Base-by-base conservation (phyloP, 73 alveolate genomes). In the Paramecium sonneborni region DNA sequence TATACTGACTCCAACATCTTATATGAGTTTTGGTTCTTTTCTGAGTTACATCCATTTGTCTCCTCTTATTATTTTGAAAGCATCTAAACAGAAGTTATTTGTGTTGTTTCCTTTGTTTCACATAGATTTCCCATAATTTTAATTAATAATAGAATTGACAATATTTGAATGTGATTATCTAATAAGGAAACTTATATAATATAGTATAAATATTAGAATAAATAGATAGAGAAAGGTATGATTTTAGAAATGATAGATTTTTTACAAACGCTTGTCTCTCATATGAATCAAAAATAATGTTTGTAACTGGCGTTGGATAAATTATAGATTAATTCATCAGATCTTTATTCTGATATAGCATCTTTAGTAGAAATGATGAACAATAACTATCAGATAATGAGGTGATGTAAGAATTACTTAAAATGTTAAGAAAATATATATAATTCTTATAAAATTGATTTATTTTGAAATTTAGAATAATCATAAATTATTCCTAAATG, bases 51-150 rank as follows among this genome's bases (percentile, higher is more conserved):
- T 7, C 48, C 44, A 12, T 23, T 62, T 7, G 39, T 62, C 43
- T 30, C 48, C 1, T 62, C 84, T 15, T 30, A 12, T 62, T 62
- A 62, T 30, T 62, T 30, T 43, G 44, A 30, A 23, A 26, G 68
- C 68, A 62, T 62, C 44, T 62, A 62, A 26, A 62, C 84, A 1
- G 84, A 62, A 15, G 48, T 26, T 20, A 32, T 43, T 62, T 62
- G 20, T 12, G 12, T 26, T 62, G 84, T 26, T 62, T 62, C 84
- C 12, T 62, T 62, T 62, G 86, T 38, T 37, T 72, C 86, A 38
- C 86, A 72, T 15, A 72, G 57, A 72, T 72, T 72, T 37, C 86
- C 86, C 86, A 72, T 72, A 28, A 62, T 28, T n/a, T 62, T 30
- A 62, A 30, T 62, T 30, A 62, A 62, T 62, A 23, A 52, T 52